Conservation (phyloP, 73 alveolate genomes). For the Breviolum minutum region DNA sequence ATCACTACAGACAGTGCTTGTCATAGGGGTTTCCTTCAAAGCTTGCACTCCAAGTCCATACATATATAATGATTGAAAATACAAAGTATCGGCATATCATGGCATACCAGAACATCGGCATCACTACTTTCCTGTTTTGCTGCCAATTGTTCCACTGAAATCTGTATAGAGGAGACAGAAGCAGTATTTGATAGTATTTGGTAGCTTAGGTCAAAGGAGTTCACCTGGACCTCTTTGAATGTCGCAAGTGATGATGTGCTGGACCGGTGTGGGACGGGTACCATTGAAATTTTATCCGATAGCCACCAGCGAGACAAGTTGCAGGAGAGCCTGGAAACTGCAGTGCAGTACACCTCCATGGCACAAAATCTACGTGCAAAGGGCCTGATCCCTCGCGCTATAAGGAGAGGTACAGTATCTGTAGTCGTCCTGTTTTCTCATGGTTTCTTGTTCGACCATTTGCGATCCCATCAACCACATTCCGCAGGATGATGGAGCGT, state of each 20-base stretch:
- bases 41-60: background rate
- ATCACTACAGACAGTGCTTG: too few relatives aligned
- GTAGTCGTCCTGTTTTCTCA: too few relatives aligned
- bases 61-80: background rate
- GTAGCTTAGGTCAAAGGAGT: background rate
- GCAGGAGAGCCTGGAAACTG: conserved; percentile 47
- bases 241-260: conserved; percentile 45
- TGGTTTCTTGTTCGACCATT: background rate
- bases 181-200: too few relatives aligned
- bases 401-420: background rate
- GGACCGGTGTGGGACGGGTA: background rate
- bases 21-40: background rate
- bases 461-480: background rate
- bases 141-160: background rate
- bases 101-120: background rate
- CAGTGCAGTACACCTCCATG: conserved; percentile 59
- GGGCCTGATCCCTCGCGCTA: conserved; percentile 48
- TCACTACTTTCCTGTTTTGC: background rate
- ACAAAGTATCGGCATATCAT: background rate
- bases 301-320: background rate
- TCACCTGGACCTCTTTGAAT: conserved; percentile 40
- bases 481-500: conserved; percentile 20
- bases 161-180: too few relatives aligned
- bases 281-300: background rate
- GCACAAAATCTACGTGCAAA: conserved; percentile 24